Conservation (phyloP, 2,329 filamentous ascomycete genomes). For the Coniella vitis region DNA sequence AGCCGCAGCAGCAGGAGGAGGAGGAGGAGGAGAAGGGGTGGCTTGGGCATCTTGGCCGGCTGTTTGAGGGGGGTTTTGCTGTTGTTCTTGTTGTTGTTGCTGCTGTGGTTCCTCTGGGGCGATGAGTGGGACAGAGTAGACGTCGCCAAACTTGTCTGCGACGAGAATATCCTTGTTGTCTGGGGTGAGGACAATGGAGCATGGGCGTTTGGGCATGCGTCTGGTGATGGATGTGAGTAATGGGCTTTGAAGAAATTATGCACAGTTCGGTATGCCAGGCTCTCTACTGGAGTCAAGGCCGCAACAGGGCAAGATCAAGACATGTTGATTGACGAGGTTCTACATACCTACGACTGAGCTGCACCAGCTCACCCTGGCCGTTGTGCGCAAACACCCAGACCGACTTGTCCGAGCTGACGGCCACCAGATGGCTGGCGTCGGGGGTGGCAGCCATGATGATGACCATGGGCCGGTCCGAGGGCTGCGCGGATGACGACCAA, state of each 20-base stretch:
- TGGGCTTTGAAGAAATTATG: too few relatives aligned
- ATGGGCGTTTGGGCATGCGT: conserved; percentile 83
- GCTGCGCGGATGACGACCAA: conserved; percentile 1
- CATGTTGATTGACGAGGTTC: background rate
- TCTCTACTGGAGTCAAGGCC: too few relatives aligned
- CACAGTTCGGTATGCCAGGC: too few relatives aligned
- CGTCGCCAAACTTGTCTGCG: conserved; percentile 95
- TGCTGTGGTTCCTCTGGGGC: conserved; percentile 18
- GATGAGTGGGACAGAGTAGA: conserved; percentile 78
- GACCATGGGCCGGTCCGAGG: conserved; percentile 37
- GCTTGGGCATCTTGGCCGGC: conserved; percentile 3
- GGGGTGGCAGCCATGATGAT: conserved; percentile 59
- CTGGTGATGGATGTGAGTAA: conserved; percentile 39
- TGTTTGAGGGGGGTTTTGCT: conserved; percentile 4
- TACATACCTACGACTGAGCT: conserved; percentile 64
- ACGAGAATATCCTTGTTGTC: conserved; percentile 69
- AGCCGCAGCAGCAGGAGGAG: too few relatives aligned
- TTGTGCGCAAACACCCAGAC: conserved; percentile 74
- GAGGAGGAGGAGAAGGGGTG: conserved; percentile 15
- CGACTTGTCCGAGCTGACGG: conserved; percentile 84
- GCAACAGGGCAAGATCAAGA: too few relatives aligned
- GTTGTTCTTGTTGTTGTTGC: background rate
- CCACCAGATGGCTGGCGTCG: conserved; percentile 63
- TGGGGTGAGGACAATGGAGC: conserved; percentile 62
- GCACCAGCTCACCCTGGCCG: conserved; percentile 50